phyloP scores from a whole-genome alignment of 495 filamentous ascomycete species.

The Glutinoglossum americanum region DNA sequence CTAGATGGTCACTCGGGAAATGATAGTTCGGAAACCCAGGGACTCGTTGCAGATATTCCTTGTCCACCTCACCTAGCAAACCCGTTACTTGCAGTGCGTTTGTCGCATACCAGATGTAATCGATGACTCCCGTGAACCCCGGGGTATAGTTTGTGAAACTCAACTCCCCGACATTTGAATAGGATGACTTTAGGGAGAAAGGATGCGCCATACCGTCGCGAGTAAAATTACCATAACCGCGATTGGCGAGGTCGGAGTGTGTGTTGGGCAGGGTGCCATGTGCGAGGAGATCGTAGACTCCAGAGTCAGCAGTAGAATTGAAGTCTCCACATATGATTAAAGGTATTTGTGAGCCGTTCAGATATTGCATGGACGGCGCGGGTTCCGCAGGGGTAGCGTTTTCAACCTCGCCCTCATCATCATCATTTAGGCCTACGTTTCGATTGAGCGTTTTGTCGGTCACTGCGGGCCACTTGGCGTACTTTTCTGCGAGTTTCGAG shows the following conservation, averaged over 20 bases:
- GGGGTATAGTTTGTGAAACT: conserved; percentile 94
- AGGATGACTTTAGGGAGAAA: conserved; percentile 79
- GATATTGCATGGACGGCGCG: conserved; percentile 54
- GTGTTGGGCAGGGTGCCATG: conserved; percentile 46
- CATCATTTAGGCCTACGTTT: conserved; percentile 28
- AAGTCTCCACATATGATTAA: conserved; percentile 86
- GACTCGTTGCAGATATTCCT: conserved; percentile 68
- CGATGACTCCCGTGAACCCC: conserved; percentile 69
- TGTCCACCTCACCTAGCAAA: conserved; percentile 77
- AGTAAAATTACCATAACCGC: conserved; percentile 77
- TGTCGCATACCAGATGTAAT: conserved; percentile 93
- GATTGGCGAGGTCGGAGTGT: conserved; percentile 53
- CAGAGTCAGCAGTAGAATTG: conserved; percentile 68
- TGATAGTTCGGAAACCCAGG: conserved; percentile 95
- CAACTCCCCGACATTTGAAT: conserved; percentile 56
- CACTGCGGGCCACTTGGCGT: conserved; percentile 48
- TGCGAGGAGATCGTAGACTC: conserved; percentile 72
- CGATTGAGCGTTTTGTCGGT: conserved; percentile 51
- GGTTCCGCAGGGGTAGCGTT: conserved; percentile 17
- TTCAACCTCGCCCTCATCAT: conserved; percentile 26
- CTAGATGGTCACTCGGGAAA: conserved; percentile 92
- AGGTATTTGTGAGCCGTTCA: conserved; percentile 66
- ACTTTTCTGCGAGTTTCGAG: conserved; percentile 61
- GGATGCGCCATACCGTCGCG: conserved; percentile 79
- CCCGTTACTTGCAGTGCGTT: conserved; percentile 75